phyloP scores from a whole-genome alignment of 31 red algal species.

The Porphyra umbilicalis region DNA sequence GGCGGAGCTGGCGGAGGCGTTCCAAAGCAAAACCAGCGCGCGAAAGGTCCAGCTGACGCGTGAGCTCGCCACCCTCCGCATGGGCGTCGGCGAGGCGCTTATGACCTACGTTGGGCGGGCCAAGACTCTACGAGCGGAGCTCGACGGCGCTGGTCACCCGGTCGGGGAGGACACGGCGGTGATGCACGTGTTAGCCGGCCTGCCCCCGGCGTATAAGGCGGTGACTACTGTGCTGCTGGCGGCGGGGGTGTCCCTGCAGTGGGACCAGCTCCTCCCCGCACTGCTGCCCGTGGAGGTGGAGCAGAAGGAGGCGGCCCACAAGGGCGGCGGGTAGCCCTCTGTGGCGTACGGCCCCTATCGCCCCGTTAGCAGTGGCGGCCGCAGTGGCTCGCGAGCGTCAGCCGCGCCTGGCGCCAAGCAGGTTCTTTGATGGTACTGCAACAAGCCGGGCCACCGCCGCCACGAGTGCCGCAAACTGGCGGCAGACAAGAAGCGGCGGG shows the following conservation, averaged over 20 bases:
- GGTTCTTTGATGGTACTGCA: not conserved
- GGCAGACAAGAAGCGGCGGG: not conserved
- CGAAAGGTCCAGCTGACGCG: not conserved
- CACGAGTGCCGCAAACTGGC: not conserved
- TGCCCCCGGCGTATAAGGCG: not conserved
- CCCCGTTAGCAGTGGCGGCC: not conserved
- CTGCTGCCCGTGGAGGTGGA: not conserved
- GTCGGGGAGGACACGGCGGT: not conserved
- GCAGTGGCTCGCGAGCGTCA: not conserved
- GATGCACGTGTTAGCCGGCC: not conserved
- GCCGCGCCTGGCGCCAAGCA: not conserved
- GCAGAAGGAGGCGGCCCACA: not conserved
- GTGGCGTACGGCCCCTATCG: not conserved
- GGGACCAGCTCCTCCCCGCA: not conserved
- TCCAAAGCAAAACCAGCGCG: not conserved
- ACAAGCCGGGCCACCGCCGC: not conserved
- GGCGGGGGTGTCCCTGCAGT: not conserved
- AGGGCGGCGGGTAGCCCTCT: not conserved
- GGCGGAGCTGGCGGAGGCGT: not conserved
- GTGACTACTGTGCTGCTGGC: not conserved
- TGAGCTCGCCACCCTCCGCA: not conserved
- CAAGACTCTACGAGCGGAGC: not conserved
- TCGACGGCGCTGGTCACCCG: not conserved
- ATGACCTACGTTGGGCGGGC: not conserved
- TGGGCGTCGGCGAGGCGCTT: not conserved